These are phyloP conservation scores for Hydnomerulius pinastri DNA, from an alignment of 768 basidiomycete genomes.

Conservation along the genomic window DNA sequence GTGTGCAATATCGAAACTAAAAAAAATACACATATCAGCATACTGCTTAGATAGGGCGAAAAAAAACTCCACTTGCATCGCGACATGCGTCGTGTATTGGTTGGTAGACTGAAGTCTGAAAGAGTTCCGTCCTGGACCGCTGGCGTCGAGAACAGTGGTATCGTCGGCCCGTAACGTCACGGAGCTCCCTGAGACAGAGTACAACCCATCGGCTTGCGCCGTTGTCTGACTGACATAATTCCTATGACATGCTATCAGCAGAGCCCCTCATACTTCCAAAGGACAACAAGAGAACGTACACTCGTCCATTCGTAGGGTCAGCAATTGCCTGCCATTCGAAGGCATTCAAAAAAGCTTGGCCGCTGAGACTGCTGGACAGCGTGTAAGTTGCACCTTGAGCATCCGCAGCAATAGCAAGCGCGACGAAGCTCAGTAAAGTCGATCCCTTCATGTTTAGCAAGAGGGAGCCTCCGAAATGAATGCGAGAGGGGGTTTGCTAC, in stretches of 20 bases:
- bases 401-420: background rate
- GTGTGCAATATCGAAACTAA: conserved; percentile 32
- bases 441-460: no score
- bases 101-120: conserved; percentile 32
- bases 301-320: conserved; percentile 32
- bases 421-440: no score
- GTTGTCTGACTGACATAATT: conserved; percentile 48
- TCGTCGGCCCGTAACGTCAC: conserved; percentile 34
- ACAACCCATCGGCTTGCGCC: conserved; percentile 55
- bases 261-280: background rate
- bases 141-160: conserved; percentile 26
- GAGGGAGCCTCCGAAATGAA: no score
- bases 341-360: conserved; percentile 47
- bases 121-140: conserved; percentile 32
- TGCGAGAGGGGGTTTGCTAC: no score
- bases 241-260: conserved; percentile 15
- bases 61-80: conserved; percentile 20
- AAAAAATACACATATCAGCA: background rate
- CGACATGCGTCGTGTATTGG: conserved; percentile 34
- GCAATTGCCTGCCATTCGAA: conserved; percentile 24
- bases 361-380: conserved; percentile 44
- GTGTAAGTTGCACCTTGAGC: conserved; percentile 5
- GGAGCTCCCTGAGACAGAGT: conserved; percentile 46
- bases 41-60: background rate
- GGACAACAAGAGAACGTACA: conserved; percentile 10